Percentiles rank a stretch among this genome's conserved stretches.
Conservation (phyloP, 1,139 yeast genomes). For the Pichia sp. region DNA sequence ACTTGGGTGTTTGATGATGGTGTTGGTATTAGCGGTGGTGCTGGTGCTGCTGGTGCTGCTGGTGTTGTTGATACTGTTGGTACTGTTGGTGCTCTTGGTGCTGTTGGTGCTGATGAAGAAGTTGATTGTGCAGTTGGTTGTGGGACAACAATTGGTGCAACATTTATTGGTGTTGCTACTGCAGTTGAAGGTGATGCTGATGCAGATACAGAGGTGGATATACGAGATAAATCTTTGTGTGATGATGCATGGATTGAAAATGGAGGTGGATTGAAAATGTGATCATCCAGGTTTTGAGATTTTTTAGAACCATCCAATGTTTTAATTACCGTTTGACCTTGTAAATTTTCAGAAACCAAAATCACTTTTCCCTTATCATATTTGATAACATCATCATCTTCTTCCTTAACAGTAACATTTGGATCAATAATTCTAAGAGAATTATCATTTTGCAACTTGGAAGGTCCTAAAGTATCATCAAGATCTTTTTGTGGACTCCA, state of each 20-base stretch:
- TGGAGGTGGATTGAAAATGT: background rate
- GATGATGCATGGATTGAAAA: background rate
- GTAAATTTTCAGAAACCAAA: conserved; percentile 8
- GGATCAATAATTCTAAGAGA: conserved; percentile 2
- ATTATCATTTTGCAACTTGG: conserved; percentile 5
- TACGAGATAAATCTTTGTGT: background rate
- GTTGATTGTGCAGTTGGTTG: too few species aligned
- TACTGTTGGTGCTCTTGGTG: too few species aligned
- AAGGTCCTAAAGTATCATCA: conserved; percentile 9
- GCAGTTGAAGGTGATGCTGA: background rate
- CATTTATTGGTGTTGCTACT: background rate
- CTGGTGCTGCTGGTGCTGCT: too few species aligned
- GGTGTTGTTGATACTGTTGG: too few species aligned
- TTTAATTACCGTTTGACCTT: conserved; percentile 3
- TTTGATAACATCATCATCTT: conserved; percentile 15
- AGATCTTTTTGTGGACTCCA: conserved; percentile 41
- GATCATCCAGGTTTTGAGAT: too few species aligned
- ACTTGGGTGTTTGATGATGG: too few species aligned
- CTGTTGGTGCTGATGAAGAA: too few species aligned
- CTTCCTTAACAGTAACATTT: conserved; percentile 14
- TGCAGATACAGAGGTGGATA: background rate
- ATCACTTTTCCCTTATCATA: conserved; percentile 12
- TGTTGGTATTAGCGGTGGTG: too few species aligned
- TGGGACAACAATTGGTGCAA: too few species aligned
- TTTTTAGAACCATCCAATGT: background rate